Evolutionary conservation across 805 yeast genomes (phyloP).

Genomic region (Cephaloascus fragrans): DNA sequence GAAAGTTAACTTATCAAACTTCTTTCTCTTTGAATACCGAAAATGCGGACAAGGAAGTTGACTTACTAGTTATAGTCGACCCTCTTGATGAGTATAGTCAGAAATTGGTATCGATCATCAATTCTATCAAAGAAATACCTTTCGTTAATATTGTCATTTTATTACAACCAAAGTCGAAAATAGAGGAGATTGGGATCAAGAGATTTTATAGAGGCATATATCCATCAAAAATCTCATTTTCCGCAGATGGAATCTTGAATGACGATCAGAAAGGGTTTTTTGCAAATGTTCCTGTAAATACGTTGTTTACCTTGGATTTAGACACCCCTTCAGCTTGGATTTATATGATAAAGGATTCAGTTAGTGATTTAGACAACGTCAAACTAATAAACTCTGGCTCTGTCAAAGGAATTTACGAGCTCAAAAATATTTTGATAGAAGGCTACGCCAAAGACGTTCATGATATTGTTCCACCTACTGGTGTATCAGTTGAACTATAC

Average conservation of each 20-base stretch:
- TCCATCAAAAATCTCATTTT: conserved; percentile 23
- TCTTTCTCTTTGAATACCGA: conserved; percentile 13
- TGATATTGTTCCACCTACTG: conserved; percentile 26
- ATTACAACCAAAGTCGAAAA: conserved; percentile 44
- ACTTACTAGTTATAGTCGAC: conserved; percentile 53
- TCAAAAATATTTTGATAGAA: conserved; percentile 54
- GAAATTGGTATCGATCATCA: conserved; percentile 36
- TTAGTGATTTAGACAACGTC: conserved; percentile 57
- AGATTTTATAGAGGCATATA: conserved; percentile 48
- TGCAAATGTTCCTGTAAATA: conserved; percentile 37
- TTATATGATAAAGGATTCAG: conserved; percentile 39
- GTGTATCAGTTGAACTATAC: conserved; percentile 35
- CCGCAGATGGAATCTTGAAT: conserved; percentile 10
- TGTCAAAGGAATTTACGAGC: conserved; percentile 35
- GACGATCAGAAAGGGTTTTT: conserved; percentile 23
- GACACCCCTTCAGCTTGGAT: conserved; percentile 64
- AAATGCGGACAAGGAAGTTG: conserved; percentile 22
- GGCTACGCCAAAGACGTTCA: conserved; percentile 50
- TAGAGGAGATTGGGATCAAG: conserved; percentile 36
- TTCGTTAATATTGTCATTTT: conserved; percentile 45
- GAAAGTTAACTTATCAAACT: conserved; percentile 17
- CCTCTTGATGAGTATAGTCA: conserved; percentile 70
- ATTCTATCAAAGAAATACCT: conserved; percentile 28
- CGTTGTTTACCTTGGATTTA: conserved; percentile 43
- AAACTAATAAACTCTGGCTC: conserved; percentile 25